These are phyloP conservation scores for Cyclanthera cordifolia DNA, from an alignment of 306 rosid species.

Conservation along the genomic window DNA sequence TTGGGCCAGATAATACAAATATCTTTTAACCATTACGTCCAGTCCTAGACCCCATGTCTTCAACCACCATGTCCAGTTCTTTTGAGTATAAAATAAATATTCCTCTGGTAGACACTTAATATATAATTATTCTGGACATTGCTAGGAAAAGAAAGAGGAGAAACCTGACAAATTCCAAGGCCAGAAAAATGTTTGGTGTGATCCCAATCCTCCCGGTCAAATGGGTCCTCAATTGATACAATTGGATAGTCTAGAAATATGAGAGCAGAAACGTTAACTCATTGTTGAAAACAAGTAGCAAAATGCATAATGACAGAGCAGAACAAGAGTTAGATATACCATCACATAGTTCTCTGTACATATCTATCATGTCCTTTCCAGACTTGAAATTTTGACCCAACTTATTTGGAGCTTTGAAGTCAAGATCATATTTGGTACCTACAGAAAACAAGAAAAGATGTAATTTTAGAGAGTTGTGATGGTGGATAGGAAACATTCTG, in stretches of 20 bases:
- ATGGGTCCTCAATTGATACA: conserved; percentile 89
- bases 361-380: conserved; percentile 70
- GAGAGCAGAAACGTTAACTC: conserved; percentile 14
- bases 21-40: background rate
- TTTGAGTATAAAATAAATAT: conserved; percentile 4
- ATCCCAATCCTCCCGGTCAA: conserved; percentile 97
- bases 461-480: background rate
- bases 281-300: conserved; percentile 4
- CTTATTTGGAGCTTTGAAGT: conserved; percentile 56
- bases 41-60: background rate
- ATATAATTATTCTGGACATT: conserved; percentile 9
- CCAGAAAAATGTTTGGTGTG: conserved; percentile 49
- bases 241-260: conserved; percentile 54
- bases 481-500: background rate
- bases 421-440: conserved; percentile 91
- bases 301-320: background rate
- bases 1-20: background rate
- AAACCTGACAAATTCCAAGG: conserved; percentile 71
- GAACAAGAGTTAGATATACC: conserved; percentile 33
- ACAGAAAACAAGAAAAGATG: conserved; percentile 16
- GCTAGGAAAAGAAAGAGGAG: conserved; percentile 15
- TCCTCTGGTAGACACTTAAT: background rate
- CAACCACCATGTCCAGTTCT: background rate
- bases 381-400: conserved; percentile 78
- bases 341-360: conserved; percentile 63